These are phyloP conservation scores for Monosporozyma yasuniensis DNA, from an alignment of 805 yeast genomes.

Conservation along the genomic window DNA sequence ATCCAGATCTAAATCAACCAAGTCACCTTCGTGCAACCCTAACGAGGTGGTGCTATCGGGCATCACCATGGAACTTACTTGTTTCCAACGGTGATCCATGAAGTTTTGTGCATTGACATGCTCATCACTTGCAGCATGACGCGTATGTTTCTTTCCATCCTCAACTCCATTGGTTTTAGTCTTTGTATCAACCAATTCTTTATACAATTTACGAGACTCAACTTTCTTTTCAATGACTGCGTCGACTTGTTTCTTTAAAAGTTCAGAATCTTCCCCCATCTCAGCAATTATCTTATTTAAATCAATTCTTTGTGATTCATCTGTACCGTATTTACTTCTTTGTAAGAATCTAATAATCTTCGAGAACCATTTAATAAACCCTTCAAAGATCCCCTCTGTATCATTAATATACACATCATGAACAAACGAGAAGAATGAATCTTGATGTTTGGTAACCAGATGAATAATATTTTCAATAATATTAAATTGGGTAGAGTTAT, in stretches of 20 bases:
- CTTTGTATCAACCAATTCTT: conserved; percentile 21
- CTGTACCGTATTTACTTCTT: conserved; percentile 42
- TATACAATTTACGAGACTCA: conserved; percentile 28
- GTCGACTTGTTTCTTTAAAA: conserved; percentile 34
- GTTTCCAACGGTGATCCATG: conserved; percentile 35
- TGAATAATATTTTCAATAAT: conserved; percentile 45
- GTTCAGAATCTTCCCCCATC: conserved; percentile 9
- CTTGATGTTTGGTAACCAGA: conserved; percentile 64
- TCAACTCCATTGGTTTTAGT: background rate
- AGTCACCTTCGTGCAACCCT: conserved; percentile 42
- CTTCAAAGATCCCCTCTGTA: conserved; percentile 58
- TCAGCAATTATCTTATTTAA: conserved; percentile 32
- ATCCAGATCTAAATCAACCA: conserved; percentile 35
- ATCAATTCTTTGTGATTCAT: conserved; percentile 35
- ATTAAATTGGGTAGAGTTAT: conserved; percentile 55
- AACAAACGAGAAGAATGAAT: conserved; percentile 61
- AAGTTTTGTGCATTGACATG: conserved; percentile 14
- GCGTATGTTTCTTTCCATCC: no score
- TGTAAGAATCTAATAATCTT: conserved; percentile 54
- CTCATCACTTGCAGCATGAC: conserved; percentile 2
- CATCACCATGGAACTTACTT: conserved; percentile 36
- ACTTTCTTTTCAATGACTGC: conserved; percentile 31
- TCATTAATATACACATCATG: conserved; percentile 80
- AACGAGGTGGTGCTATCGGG: conserved; percentile 36
- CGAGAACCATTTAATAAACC: conserved; percentile 67